Conservation (phyloP, 2,329 filamentous ascomycete genomes). For the Coniochaeta prunicola region DNA sequence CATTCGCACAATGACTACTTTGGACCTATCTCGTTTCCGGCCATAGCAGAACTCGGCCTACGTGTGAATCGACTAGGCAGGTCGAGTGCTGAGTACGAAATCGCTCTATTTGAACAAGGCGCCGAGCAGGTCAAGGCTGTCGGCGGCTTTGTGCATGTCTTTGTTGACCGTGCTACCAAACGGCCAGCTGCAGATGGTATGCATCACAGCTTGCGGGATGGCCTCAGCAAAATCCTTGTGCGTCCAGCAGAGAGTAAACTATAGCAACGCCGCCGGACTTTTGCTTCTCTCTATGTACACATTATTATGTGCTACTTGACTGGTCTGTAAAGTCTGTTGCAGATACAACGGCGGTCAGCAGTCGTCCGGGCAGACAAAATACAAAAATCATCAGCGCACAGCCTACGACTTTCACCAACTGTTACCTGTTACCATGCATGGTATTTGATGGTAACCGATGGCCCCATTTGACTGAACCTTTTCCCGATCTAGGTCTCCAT, state of each 20-base stretch:
- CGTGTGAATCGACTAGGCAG: slow-evolving; percentile 78
- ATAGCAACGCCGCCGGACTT: not conserved
- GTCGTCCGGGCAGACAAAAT: too few relatives aligned
- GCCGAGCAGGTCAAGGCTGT: slow-evolving; percentile 72
- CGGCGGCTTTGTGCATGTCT: slow-evolving; percentile 81
- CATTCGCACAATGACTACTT: slow-evolving; percentile 84
- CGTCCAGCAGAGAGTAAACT: slow-evolving; percentile 18
- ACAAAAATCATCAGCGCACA: too few relatives aligned
- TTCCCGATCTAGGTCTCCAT: too few relatives aligned
- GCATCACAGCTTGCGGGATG: slow-evolving; percentile 47
- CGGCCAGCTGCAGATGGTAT: slow-evolving; percentile 62
- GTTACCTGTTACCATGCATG: too few relatives aligned
- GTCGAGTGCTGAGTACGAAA: slow-evolving; percentile 84
- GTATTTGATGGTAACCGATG: too few relatives aligned
- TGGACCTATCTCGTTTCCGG: slow-evolving; percentile 72
- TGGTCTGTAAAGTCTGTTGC: too few relatives aligned
- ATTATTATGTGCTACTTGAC: too few relatives aligned
- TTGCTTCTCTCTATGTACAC: not conserved
- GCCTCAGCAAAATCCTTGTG: slow-evolving; percentile 49
- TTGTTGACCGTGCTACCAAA: slow-evolving; percentile 68
- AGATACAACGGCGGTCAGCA: too few relatives aligned
- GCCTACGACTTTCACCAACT: too few relatives aligned
- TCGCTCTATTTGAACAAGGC: slow-evolving; percentile 75
- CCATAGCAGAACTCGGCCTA: slow-evolving; percentile 72
- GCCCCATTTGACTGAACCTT: too few relatives aligned